These are phyloP conservation scores for Theileria annulata DNA, from an alignment of 169 alveolate genomes.

Conservation along the genomic window DNA sequence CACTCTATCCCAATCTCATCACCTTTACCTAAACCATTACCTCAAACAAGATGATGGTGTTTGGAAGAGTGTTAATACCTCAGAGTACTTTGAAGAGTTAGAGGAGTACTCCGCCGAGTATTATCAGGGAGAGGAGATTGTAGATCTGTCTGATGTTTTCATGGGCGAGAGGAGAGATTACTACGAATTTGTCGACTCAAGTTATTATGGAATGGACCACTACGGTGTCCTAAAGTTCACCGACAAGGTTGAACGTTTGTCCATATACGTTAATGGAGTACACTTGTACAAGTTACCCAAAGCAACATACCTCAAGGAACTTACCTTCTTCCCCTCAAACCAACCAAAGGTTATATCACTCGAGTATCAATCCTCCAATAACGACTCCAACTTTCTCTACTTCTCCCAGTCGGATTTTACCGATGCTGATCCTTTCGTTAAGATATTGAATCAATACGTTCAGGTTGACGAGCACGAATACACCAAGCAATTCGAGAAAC, in stretches of 20 bases:
- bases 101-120: neutral
- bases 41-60: neutral
- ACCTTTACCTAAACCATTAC: neutral
- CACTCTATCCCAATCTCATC: neutral
- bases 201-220: neutral
- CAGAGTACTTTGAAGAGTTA: neutral
- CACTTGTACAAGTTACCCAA: neutral
- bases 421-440: neutral
- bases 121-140: neutral
- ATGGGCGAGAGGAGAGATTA: neutral
- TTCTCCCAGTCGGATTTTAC: neutral
- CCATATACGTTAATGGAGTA: neutral
- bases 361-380: neutral
- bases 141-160: neutral
- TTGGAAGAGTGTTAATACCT: neutral
- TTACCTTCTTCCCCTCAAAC: neutral
- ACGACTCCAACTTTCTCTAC: neutral
- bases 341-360: conserved; percentile 1
- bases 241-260: neutral
- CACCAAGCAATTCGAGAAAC: neutral
- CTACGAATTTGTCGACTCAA: neutral
- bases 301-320: neutral
- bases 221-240: conserved; percentile 3
- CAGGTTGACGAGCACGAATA: neutral
- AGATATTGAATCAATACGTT: neutral